Evolutionary conservation across 208 protist species (phyloP), one percentile per base, ranked within the genome.

Genomic region (Trypanosoma brucei): DNA sequence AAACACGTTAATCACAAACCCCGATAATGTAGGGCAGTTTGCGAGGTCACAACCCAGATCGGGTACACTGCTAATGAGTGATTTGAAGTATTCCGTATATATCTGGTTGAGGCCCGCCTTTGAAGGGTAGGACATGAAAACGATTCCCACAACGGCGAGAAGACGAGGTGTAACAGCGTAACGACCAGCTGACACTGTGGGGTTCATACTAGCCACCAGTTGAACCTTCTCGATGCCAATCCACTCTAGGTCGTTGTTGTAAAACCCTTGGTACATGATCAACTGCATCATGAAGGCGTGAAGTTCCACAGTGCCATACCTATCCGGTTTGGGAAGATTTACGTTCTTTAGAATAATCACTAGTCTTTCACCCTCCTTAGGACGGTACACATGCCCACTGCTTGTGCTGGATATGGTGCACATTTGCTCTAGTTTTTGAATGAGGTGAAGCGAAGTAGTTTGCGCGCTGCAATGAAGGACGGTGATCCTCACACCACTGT

Each of bases 241-340:
- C 93, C 96, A 99, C 70, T 99, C 97, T n/a, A 98, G 80, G 38
- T 96, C 88, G 52, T 83, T 79, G 83, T 98, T 96, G 78, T 98
- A 98, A 72, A 97, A 98, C n/a, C 95, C 94, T 22, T 84, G 46
- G 75, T 99, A 98, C 39, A 97, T 81, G 59, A 99, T 81, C 13
- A 99, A 65, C 84, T 99, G 98, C 80, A 99, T 94, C 56, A 99
- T 70, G 72, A 99, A 98, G 22, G 94, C 90, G 68, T 99, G 94
- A 34, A 99, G 83, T 79, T 98, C 86, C 6, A 97, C 91, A 2
- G 98, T 99, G 68, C 92, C 96, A 81, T 99, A 99, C 72, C 92
- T 96, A 81, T 99, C 98, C 13, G 97, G 96, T 75, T 96, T 97
- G 31, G 97, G 96, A 35, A 99, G 78, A 75, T 99, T 98, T 34